Evolutionary conservation across 2,329 filamentous ascomycete species (phyloP), one percentile per base, ranked within the genome.

Genomic region (Coniochaeta sp.): DNA sequence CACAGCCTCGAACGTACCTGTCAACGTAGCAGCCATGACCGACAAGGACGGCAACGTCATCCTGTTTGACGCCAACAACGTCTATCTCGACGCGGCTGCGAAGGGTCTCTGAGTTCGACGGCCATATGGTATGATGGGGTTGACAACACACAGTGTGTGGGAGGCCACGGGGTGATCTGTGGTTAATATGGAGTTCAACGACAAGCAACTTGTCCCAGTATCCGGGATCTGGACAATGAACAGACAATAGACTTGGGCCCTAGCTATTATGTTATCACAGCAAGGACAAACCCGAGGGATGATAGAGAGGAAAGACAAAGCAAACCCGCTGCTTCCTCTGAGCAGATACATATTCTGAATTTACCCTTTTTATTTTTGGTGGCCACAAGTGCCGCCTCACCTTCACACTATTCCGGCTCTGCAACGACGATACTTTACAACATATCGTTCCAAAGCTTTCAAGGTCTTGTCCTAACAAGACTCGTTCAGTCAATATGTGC

Each of bases 1-100:
- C 58, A 60, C 64, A 50, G 67, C 65, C 38, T 64, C 44, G 36
- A 59, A 63, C 33, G 69, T 73, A 60, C 67, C 73, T 34, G 74
- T 75, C 64, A 72, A 73, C 59, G 66, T 67, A 22, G 68, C 78
- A 16, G 72, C 80, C 69, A 83, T 83, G 81, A 74, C 76, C 40
- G 74, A 78, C 62, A 64, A 67, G 22, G 63, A 70, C 40, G 81
- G 81, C 66, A 75, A 78, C 54, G 70, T 81, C 62, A 65, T 82
- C 22, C 66, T 72, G 31, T 83, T 81, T 64, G 68, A 79, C 67
- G 11, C 77, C 17, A 64, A 69, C 31, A 70, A 70, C 14, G 80
- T 83, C 64, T 71, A 77, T 71, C 71, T 76, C 62, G 74, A 72
- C 63, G 71, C 72, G 58, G 70, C 66, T 58, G 71, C 69, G 28